phyloP scores from a whole-genome alignment of 2,329 filamentous ascomycete genomes.

The Tolypocladium capitatum region DNA sequence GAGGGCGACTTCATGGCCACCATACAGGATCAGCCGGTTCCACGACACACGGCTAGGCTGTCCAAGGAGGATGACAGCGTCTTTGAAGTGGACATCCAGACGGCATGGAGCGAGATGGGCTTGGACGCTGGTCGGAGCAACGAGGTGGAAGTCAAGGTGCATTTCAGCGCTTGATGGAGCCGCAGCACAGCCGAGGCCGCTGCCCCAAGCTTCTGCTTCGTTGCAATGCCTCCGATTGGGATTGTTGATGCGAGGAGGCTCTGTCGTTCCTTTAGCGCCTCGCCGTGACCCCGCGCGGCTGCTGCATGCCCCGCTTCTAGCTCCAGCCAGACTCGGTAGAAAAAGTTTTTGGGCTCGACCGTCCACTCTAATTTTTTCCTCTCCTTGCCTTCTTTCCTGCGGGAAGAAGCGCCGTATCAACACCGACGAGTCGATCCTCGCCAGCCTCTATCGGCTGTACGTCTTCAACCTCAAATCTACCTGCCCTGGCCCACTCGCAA shows the following conservation, averaged over 20 bases:
- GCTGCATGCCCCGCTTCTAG: neutral
- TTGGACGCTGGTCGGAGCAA: slow-evolving; percentile 66
- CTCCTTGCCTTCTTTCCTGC: slow-evolving; percentile 32
- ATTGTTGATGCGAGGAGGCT: no score
- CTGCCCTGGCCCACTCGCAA: slow-evolving; percentile 25
- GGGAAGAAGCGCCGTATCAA: slow-evolving; percentile 39
- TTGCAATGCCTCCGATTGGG: no score
- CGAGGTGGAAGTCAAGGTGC: slow-evolving; percentile 58
- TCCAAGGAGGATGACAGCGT: slow-evolving; percentile 41
- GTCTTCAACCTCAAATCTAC: slow-evolving; percentile 27
- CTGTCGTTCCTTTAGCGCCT: neutral
- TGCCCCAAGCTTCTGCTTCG: no score
- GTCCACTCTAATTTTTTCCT: slow-evolving; percentile 21
- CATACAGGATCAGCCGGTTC: slow-evolving; percentile 59
- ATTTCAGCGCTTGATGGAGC: slow-evolving; percentile 24
- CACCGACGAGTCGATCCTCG: slow-evolving; percentile 19
- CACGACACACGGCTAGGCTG: slow-evolving; percentile 49
- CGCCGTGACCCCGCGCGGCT: neutral
- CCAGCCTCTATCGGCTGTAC: slow-evolving; percentile 15
- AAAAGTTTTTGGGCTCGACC: slow-evolving; percentile 26
- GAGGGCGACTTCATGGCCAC: slow-evolving; percentile 58
- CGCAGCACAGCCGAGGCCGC: neutral
- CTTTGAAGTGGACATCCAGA: slow-evolving; percentile 62
- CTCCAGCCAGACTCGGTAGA: slow-evolving; percentile 9
- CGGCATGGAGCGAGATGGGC: slow-evolving; percentile 64